phyloP scores from a whole-genome alignment of 2,329 filamentous ascomycete species.

The Penicillium griseofulvum region DNA sequence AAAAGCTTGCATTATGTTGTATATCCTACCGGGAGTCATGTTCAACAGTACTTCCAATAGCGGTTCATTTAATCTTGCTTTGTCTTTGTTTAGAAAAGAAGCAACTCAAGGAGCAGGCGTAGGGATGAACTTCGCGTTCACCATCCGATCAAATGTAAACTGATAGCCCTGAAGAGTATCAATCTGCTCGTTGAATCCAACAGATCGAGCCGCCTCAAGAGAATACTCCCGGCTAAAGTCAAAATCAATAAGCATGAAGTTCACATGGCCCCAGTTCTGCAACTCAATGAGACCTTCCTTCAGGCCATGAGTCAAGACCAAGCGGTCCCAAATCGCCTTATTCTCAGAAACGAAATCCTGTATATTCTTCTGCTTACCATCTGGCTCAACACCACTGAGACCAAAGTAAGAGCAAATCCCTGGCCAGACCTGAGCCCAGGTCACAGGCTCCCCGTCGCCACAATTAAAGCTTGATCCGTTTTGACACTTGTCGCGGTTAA shows the following conservation, averaged over 20 bases:
- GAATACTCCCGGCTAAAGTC: conserved; percentile 24
- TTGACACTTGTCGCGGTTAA: conserved; percentile 21
- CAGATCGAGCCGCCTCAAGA: conserved; percentile 12
- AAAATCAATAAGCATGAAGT: conserved; percentile 20
- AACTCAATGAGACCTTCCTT: conserved; percentile 15
- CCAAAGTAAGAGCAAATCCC: conserved; percentile 29
- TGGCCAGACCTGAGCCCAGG: conserved; percentile 26
- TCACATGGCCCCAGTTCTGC: conserved; percentile 19
- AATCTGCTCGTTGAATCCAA: conserved; percentile 23
- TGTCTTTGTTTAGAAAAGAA: not conserved
- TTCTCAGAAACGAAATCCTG: conserved; percentile 14
- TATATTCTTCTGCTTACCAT: conserved; percentile 2
- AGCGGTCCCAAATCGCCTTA: conserved; percentile 11
- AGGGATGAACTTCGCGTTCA: conserved; percentile 25
- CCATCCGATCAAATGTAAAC: conserved; percentile 24
- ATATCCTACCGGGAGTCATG: no score
- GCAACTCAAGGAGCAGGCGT: conserved; percentile 28
- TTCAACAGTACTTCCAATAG: no score
- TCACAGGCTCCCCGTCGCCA: conserved; percentile 21
- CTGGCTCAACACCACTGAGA: conserved; percentile 20
- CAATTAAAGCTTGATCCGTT: conserved; percentile 24
- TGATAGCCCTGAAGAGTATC: conserved; percentile 19
- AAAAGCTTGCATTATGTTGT: no score
- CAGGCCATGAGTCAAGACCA: conserved; percentile 15
- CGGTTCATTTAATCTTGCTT: not conserved